Evolutionary conservation across 352 stramenopile species (phyloP).

Genomic region (Globisporangium megalacanthum): DNA sequence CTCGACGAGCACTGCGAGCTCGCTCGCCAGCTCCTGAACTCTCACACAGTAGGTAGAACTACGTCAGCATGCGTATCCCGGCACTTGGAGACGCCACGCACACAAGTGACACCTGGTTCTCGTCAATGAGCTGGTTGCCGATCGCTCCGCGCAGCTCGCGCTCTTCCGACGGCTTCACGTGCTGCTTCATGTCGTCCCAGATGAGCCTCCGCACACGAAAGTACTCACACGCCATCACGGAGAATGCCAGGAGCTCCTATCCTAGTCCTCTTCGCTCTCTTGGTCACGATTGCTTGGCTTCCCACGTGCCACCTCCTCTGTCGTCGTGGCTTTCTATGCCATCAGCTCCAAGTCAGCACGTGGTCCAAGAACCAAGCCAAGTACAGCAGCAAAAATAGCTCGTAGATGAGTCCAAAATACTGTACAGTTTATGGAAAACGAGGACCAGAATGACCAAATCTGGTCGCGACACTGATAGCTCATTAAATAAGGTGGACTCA

Average conservation of each 20-base stretch:
- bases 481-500: background rate
- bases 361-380: too few species aligned
- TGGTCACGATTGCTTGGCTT: background rate
- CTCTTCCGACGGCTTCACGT: conserved; percentile 45
- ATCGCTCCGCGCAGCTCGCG: conserved; percentile 56
- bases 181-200: conserved; percentile 68
- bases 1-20: conserved; percentile 57
- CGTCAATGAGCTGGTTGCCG: conserved; percentile 56
- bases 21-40: conserved; percentile 40
- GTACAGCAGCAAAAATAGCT: too few species aligned
- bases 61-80: background rate
- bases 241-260: background rate
- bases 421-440: too few species aligned
- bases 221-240: conserved; percentile 35
- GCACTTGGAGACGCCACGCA: too few species aligned
- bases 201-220: conserved; percentile 69
- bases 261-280: background rate
- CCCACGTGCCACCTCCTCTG: too few species aligned
- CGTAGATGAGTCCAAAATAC: too few species aligned
- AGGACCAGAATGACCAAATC: background rate
- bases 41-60: background rate
- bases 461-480: too few species aligned
- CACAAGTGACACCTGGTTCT: conserved; percentile 39
- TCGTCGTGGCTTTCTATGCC: too few species aligned
- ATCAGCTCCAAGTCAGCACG: too few species aligned